These are phyloP conservation scores for Metarhizium rileyi DNA, from an alignment of 2,329 filamentous ascomycete genomes.

Conservation along the genomic window DNA sequence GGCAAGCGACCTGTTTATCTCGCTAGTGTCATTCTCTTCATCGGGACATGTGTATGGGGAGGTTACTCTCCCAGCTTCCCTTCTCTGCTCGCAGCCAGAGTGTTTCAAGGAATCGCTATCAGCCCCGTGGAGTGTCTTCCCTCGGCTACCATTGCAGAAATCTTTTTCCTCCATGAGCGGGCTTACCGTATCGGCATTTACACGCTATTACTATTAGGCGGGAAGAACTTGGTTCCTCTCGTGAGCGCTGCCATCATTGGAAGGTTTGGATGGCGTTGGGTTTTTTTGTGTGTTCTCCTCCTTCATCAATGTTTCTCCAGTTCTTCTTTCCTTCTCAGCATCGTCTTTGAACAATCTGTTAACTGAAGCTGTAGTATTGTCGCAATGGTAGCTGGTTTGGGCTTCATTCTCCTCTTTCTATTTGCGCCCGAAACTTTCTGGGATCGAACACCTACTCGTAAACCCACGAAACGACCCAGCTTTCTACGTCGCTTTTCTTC, in stretches of 20 bases:
- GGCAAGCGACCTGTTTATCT: conserved; percentile 91
- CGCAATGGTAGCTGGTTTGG: conserved; percentile 66
- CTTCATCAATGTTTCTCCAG: not conserved
- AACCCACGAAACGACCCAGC: conserved; percentile 30
- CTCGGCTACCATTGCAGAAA: conserved; percentile 89
- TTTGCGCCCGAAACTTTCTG: conserved; percentile 95
- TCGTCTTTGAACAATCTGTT: not conserved
- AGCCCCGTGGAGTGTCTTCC: conserved; percentile 88
- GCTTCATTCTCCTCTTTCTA: conserved; percentile 65
- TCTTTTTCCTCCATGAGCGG: conserved; percentile 90
- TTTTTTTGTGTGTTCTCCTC: conserved; percentile 57
- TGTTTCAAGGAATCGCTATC: conserved; percentile 81
- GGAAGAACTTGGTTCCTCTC: conserved; percentile 83
- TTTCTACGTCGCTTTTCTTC: conserved; percentile 41
- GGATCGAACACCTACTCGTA: conserved; percentile 63
- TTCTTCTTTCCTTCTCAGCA: not conserved
- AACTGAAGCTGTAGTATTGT: conserved; percentile 52
- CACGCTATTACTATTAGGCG: conserved; percentile 75
- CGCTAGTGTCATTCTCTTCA: conserved; percentile 64
- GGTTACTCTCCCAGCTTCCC: conserved; percentile 71
- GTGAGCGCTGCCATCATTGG: conserved; percentile 81
- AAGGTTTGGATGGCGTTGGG: conserved; percentile 75
- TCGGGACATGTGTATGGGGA: conserved; percentile 72
- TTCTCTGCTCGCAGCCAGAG: conserved; percentile 69
- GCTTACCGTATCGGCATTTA: conserved; percentile 92